Evolutionary conservation across 164 flowering plant species (phyloP).

Genomic region (Tetrastigma voinierianum): DNA sequence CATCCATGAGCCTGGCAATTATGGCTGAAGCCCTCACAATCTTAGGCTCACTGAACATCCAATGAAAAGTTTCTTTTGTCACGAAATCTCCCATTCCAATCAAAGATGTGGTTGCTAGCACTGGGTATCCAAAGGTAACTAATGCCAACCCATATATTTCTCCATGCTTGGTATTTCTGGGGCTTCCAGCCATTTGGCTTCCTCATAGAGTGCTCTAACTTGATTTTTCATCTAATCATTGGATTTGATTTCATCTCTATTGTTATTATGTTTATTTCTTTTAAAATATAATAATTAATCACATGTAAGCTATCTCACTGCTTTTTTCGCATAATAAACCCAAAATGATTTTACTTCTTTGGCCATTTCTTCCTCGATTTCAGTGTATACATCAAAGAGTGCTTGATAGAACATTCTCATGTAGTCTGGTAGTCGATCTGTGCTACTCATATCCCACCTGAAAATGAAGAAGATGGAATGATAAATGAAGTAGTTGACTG

Average conservation of each 20-base stretch:
- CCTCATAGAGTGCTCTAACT: constrained; percentile 19
- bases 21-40: constrained; percentile 1
- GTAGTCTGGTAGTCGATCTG: constrained; percentile 22
- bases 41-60: constrained; percentile 19
- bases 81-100: constrained; percentile 32
- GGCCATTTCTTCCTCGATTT: constrained; percentile 15
- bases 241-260: neutral
- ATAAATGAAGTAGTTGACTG: too few species aligned
- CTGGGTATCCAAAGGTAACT: neutral
- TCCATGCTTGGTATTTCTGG: constrained; percentile 21
- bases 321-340: constrained; percentile 14
- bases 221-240: constrained; percentile 21
- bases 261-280: neutral
- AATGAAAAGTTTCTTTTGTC: constrained; percentile 27
- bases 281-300: neutral
- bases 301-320: constrained; percentile 12
- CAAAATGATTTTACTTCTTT: constrained; percentile 17
- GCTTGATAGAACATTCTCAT: constrained; percentile 20
- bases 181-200: constrained; percentile 30
- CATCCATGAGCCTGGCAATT: constrained; percentile 18
- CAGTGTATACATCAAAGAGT: constrained; percentile 24
- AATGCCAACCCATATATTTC: constrained; percentile 27
- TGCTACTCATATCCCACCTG: constrained; percentile 21
- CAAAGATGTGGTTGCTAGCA: constrained; percentile 10
- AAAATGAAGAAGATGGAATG: neutral